Percentiles rank a stretch among this genome's conserved stretches.
Evolutionary conservation across 202 grass and related monocot species (phyloP).

Genomic region (Setaria viridis): DNA sequence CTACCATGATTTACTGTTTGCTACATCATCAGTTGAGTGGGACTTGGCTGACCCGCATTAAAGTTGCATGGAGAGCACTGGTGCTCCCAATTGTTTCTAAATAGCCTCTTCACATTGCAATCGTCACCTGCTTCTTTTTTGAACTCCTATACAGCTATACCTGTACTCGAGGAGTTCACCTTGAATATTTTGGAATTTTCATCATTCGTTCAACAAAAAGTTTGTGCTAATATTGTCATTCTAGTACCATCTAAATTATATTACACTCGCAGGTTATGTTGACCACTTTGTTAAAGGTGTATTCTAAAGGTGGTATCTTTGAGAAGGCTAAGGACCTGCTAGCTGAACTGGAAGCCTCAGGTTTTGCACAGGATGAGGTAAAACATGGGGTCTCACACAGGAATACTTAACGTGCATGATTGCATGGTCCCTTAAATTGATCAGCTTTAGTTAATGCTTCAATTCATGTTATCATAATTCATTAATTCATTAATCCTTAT

Average conservation of each 20-base stretch:
- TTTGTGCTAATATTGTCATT: constrained; percentile 28
- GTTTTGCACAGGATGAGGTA: constrained; percentile 95
- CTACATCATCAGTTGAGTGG: constrained; percentile 29
- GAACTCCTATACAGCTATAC: constrained; percentile 4
- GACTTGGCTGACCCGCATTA: not conserved
- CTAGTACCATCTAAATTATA: constrained; percentile 36
- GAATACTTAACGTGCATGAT: constrained; percentile 11
- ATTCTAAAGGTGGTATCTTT: constrained; percentile 91
- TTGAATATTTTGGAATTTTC: constrained; percentile 13
- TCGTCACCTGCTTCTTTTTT: constrained; percentile 14
- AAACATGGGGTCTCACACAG: constrained; percentile 31
- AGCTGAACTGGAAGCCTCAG: constrained; percentile 73
- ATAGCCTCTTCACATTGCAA: not conserved
- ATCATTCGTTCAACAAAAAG: constrained; percentile 29
- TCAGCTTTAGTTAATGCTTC: constrained; percentile 1
- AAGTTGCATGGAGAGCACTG: constrained; percentile 1
- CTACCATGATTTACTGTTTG: not conserved
- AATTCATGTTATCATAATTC: constrained; percentile 24
- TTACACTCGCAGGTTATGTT: constrained; percentile 76
- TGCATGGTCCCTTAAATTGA: constrained; percentile 21
- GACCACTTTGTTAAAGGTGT: constrained; percentile 94
- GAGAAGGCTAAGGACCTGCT: constrained; percentile 84
- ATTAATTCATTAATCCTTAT: constrained; percentile 19
- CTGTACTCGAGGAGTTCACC: constrained; percentile 9
- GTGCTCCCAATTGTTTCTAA: not conserved